Evolutionary conservation across 192 early-diverging fungal species (phyloP).

Genomic region (Coemansia sp.): DNA sequence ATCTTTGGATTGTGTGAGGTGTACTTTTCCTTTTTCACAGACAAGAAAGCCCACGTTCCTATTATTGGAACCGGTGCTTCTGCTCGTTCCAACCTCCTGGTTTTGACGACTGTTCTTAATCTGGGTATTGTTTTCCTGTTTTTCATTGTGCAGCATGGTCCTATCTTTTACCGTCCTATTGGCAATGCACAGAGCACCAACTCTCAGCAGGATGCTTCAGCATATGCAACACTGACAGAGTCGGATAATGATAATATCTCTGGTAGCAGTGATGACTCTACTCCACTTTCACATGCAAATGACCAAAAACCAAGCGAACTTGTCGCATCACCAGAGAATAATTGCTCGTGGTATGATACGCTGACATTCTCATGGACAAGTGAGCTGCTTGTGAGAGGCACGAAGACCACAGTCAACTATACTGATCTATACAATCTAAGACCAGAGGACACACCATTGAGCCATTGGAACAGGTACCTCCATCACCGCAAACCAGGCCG

Average conservation of each 20-base stretch:
- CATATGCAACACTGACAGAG: neutral
- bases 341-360: slow-evolving; percentile 20
- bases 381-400: slow-evolving; percentile 60
- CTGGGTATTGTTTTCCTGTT: neutral
- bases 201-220: too few relatives aligned
- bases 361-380: slow-evolving; percentile 62
- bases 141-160: slow-evolving; percentile 12
- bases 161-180: slow-evolving; percentile 14
- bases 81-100: slow-evolving; percentile 5
- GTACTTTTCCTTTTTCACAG: slow-evolving; percentile 31
- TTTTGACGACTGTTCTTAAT: neutral
- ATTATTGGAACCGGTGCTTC: slow-evolving; percentile 6
- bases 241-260: neutral
- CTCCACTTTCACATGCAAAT: slow-evolving; percentile 26
- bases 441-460: slow-evolving; percentile 51
- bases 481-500: slow-evolving; percentile 20
- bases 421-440: slow-evolving; percentile 62
- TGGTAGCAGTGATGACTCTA: neutral
- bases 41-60: slow-evolving; percentile 3
- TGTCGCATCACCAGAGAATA: slow-evolving; percentile 33
- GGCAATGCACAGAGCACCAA: neutral
- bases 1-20: slow-evolving; percentile 2
- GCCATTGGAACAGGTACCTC: slow-evolving; percentile 37
- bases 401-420: slow-evolving; percentile 53
- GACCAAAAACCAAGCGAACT: slow-evolving; percentile 17